phyloP scores from a whole-genome alignment of 2,329 filamentous ascomycete species.

The Hirsutella minnesotensis region DNA sequence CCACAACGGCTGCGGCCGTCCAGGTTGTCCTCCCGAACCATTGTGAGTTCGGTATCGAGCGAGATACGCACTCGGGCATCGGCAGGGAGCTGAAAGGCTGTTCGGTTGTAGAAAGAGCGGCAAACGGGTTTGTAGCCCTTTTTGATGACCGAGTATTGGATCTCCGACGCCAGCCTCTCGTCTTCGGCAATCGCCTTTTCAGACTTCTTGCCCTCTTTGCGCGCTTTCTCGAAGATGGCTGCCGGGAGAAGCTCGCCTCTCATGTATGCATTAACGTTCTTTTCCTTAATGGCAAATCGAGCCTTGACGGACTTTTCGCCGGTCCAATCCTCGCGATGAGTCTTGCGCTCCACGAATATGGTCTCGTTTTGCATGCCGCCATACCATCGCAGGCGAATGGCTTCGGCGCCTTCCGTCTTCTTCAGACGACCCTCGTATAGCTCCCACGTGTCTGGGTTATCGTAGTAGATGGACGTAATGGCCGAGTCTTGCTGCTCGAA shows the following conservation, averaged over 20 bases:
- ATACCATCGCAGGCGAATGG: conserved; percentile 93
- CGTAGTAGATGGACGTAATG: conserved; percentile 97
- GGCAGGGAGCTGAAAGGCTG: conserved; percentile 91
- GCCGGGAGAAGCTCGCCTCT: conserved; percentile 73
- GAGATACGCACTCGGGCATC: conserved; percentile 95
- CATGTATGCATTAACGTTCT: conserved; percentile 89
- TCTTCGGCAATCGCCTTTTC: conserved; percentile 85
- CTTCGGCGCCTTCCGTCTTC: conserved; percentile 96
- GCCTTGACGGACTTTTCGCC: conserved; percentile 98
- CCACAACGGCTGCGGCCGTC: conserved; percentile 67
- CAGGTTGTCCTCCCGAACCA: conserved; percentile 90
- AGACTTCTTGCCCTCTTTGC: conserved; percentile 89
- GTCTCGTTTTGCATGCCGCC: conserved; percentile 91
- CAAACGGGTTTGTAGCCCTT: conserved; percentile 82
- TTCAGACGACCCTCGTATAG: conserved; percentile 89
- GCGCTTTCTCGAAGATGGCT: conserved; percentile 90
- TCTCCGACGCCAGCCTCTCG: conserved; percentile 78
- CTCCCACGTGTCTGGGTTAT: conserved; percentile 89
- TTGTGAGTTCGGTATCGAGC: conserved; percentile 88
- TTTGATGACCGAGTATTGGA: conserved; percentile 86
- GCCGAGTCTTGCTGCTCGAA: conserved; percentile 84
- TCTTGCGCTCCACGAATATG: conserved; percentile 96
- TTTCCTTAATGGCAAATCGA: conserved; percentile 89
- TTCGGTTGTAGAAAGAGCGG: conserved; percentile 95
- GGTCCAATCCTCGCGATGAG: conserved; percentile 97